These are phyloP conservation scores for Lachancea sp. DNA, from an alignment of 805 yeast genomes.

Conservation along the genomic window DNA sequence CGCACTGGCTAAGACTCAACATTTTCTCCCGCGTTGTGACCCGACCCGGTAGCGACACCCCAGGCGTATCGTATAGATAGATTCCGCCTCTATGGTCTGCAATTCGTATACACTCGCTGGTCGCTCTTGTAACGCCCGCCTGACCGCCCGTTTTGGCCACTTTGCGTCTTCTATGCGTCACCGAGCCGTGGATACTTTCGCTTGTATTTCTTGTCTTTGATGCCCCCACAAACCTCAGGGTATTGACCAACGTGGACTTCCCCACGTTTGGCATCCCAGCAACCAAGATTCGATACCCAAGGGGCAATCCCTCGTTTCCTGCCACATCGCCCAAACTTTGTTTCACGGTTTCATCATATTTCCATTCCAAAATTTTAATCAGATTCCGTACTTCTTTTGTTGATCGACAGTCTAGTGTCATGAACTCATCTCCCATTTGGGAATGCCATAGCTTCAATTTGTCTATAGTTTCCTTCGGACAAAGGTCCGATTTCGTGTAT, in stretches of 20 bases:
- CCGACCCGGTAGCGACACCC: constrained; percentile 72
- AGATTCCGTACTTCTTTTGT: constrained; percentile 44
- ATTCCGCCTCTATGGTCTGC: constrained; percentile 51
- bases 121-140: constrained; percentile 83
- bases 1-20: constrained; percentile 66
- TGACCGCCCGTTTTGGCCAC: constrained; percentile 81
- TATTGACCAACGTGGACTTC: constrained; percentile 79
- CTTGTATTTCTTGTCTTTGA: constrained; percentile 16
- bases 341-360: constrained; percentile 33
- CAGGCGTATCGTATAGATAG: constrained; percentile 83
- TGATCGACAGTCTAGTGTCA: constrained; percentile 54
- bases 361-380: constrained; percentile 43
- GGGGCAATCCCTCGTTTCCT: constrained; percentile 55
- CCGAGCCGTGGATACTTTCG: constrained; percentile 9
- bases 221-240: constrained; percentile 44
- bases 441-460: constrained; percentile 45
- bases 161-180: constrained; percentile 36
- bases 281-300: constrained; percentile 70
- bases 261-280: constrained; percentile 99
- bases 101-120: constrained; percentile 69
- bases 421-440: constrained; percentile 35
- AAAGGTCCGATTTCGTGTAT: constrained; percentile 66
- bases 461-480: constrained; percentile 12
- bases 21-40: constrained; percentile 59
- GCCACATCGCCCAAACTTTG: constrained; percentile 9